Percentiles rank a stretch among this genome's conserved stretches.
These are phyloP conservation scores for Tolypocladium pustulatum DNA, from an alignment of 2,329 filamentous ascomycete species.

Conservation along the genomic window DNA sequence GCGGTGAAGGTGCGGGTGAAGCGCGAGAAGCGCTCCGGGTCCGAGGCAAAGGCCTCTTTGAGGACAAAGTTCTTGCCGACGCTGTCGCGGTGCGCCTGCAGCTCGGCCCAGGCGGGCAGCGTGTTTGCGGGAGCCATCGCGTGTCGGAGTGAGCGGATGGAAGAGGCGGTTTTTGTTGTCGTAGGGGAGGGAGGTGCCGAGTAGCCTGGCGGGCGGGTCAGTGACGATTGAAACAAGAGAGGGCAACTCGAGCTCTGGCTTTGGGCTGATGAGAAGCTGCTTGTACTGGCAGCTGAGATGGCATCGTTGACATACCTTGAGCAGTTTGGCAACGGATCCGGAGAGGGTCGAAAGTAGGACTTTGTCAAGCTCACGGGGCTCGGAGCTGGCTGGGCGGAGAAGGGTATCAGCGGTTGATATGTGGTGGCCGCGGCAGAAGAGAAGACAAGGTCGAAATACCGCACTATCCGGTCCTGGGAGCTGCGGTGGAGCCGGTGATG, in stretches of 20 bases:
- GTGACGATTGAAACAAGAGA: not conserved
- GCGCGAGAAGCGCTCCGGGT: conserved; percentile 80
- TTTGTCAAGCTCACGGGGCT: not conserved
- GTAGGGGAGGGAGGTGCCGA: not conserved
- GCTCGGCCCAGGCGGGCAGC: conserved; percentile 77
- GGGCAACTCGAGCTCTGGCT: not conserved
- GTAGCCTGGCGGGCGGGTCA: not conserved
- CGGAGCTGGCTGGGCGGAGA: not conserved
- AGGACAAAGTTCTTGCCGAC: conserved; percentile 84
- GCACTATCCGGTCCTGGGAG: not conserved
- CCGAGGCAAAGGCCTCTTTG: conserved; percentile 84
- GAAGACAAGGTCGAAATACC: not conserved
- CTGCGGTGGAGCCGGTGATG: not conserved
- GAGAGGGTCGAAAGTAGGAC: not conserved
- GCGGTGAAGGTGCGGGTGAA: conserved; percentile 81
- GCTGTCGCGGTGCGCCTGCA: conserved; percentile 80
- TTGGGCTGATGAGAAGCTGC: not conserved
- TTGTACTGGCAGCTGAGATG: not conserved
- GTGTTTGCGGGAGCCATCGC: conserved; percentile 73
- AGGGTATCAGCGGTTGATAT: not conserved
- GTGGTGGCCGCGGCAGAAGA: not conserved
- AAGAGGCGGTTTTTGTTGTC: not conserved
- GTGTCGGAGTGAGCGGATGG: not conserved
- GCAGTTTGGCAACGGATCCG: not conserved
- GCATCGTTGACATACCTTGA: not conserved